Percentiles rank a stretch among this genome's conserved stretches.
Evolutionary conservation across 805 yeast species (phyloP).

Genomic region (Suhomyces canberraensis): DNA sequence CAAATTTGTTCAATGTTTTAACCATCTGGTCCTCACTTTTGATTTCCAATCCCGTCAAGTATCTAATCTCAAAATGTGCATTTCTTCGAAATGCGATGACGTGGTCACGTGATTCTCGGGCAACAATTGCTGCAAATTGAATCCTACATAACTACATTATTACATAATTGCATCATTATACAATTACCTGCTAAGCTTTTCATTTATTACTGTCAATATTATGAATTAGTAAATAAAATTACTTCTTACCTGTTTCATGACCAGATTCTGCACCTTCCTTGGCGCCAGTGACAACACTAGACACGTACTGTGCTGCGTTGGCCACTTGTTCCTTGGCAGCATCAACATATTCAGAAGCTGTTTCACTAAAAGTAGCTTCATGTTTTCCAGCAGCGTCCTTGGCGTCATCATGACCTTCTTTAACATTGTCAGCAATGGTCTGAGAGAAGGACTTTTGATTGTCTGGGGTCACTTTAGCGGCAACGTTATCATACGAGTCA

Average conservation of each 20-base stretch:
- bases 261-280: conserved; percentile 48
- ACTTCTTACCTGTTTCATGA: conserved; percentile 23
- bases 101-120: too few species aligned
- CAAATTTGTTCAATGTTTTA: too few species aligned
- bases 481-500: conserved; percentile 31
- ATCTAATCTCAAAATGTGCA: too few species aligned
- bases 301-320: conserved; percentile 56
- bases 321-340: conserved; percentile 53
- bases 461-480: conserved; percentile 57
- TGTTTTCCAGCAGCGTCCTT: conserved; percentile 25
- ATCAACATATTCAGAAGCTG: conserved; percentile 46
- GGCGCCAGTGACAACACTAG: conserved; percentile 55
- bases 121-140: too few species aligned
- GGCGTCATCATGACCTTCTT: conserved; percentile 54
- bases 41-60: too few species aligned
- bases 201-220: too few species aligned
- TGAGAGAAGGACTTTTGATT: conserved; percentile 67
- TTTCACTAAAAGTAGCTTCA: conserved; percentile 34
- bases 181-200: too few species aligned
- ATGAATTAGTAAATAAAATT: too few species aligned
- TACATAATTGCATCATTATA: too few species aligned
- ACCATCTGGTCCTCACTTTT: too few species aligned
- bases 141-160: too few species aligned
- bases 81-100: too few species aligned
- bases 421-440: conserved; percentile 59